Evolutionary conservation across 2,329 filamentous ascomycete genomes (phyloP).

Genomic region (Ophiostoma ips): DNA sequence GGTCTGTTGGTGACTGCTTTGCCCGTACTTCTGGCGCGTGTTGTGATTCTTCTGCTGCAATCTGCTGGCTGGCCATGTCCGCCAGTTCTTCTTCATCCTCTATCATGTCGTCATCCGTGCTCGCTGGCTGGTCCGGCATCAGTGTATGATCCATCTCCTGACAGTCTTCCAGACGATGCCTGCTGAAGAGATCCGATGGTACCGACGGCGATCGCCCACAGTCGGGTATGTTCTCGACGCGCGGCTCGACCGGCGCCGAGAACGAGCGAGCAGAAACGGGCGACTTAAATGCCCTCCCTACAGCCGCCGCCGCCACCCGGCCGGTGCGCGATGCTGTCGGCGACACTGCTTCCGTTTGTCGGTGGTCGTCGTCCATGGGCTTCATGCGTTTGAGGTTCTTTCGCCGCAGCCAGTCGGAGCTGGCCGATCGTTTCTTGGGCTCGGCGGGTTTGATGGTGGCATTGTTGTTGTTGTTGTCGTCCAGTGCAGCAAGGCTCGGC

Average conservation of each 20-base stretch:
- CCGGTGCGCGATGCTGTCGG: conserved; percentile 4
- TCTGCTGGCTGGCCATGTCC: not conserved
- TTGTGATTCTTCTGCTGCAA: not conserved
- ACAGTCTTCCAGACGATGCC: too few relatives aligned
- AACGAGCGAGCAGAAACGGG: not conserved
- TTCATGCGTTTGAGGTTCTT: conserved; percentile 9
- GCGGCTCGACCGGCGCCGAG: not conserved
- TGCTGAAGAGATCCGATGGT: too few relatives aligned
- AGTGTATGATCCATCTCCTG: not conserved
- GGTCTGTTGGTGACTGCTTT: too few relatives aligned
- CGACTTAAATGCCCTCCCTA: not conserved
- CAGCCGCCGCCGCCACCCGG: not conserved
- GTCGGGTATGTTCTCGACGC: too few relatives aligned
- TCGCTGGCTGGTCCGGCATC: too few relatives aligned
- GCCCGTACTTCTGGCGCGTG: not conserved
- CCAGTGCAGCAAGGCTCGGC: conserved; percentile 13
- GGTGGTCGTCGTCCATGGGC: not conserved
- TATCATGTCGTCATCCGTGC: not conserved
- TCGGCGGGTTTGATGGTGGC: too few relatives aligned
- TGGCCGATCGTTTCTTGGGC: conserved; percentile 4
- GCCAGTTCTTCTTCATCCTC: not conserved
- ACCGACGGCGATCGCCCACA: too few relatives aligned
- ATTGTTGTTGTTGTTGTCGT: conserved; percentile 8
- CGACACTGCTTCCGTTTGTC: not conserved
- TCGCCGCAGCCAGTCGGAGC: conserved; percentile 9